Evolutionary conservation across 2,329 filamentous ascomycete genomes (phyloP).

Genomic region (Fusarium citri): DNA sequence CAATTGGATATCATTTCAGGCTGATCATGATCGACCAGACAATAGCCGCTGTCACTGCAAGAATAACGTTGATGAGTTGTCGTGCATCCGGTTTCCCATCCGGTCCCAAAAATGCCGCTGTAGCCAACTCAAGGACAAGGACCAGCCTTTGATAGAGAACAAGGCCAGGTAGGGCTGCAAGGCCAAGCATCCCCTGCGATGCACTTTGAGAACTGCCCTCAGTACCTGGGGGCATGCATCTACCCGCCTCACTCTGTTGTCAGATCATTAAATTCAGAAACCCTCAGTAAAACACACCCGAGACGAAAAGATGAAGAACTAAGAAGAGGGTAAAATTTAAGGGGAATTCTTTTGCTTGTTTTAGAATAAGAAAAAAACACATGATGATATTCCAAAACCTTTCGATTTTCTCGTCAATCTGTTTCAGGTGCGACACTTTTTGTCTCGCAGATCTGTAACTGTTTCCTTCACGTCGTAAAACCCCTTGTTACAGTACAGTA

Average conservation of each 20-base stretch:
- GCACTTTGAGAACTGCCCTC: background rate
- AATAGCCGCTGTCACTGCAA: background rate
- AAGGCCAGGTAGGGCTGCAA: slow-evolving; percentile 1
- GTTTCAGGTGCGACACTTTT: slow-evolving; percentile 23
- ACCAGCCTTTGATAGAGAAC: background rate
- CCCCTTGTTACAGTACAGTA: background rate
- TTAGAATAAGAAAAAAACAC: slow-evolving; percentile 4
- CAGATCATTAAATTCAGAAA: slow-evolving; percentile 25
- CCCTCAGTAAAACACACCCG: background rate
- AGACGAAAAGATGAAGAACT: background rate
- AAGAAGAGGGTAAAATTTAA: background rate
- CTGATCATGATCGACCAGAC: background rate
- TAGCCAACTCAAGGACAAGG: slow-evolving; percentile 24
- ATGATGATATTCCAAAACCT: slow-evolving; percentile 17
- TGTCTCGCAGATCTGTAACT: slow-evolving; percentile 18
- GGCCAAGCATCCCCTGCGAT: slow-evolving; percentile 7
- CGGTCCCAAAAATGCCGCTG: slow-evolving; percentile 14
- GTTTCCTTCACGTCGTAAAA: slow-evolving; percentile 3
- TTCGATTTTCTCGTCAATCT: slow-evolving; percentile 22
- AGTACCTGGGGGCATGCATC: background rate
- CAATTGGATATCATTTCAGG: background rate
- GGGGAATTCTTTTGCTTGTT: background rate
- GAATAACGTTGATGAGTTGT: slow-evolving; percentile 23
- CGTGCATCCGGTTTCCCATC: slow-evolving; percentile 30
- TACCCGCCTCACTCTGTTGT: slow-evolving; percentile 11